phyloP scores from a whole-genome alignment of 768 basidiomycete genomes.

The Lentinula raphanica region DNA sequence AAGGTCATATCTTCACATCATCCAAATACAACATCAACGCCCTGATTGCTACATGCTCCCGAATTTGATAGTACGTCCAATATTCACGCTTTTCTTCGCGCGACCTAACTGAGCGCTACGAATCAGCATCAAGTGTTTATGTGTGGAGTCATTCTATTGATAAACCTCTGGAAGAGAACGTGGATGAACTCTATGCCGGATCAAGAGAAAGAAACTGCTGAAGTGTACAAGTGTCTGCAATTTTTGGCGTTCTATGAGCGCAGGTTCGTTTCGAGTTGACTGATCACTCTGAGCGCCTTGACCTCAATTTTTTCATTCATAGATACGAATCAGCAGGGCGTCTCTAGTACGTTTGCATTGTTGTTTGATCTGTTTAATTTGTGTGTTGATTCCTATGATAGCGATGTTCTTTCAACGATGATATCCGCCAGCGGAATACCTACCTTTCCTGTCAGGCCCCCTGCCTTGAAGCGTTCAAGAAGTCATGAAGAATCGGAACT shows the following conservation, averaged over 20 bases:
- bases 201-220: constrained; percentile 25
- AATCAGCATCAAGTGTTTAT: constrained; percentile 6
- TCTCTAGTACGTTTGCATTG: not conserved
- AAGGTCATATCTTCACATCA: constrained; percentile 49
- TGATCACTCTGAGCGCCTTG: not conserved
- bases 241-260: constrained; percentile 1
- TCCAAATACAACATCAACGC: constrained; percentile 29
- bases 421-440: not conserved
- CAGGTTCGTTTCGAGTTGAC: not conserved
- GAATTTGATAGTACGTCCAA: not conserved
- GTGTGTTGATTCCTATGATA: not conserved
- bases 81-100: not conserved
- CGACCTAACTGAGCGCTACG: constrained; percentile 5
- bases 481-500: not conserved
- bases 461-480: not conserved
- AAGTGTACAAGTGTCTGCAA: constrained; percentile 35
- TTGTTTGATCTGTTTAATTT: not conserved
- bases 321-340: constrained; percentile 1
- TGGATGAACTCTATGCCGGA: constrained; percentile 21
- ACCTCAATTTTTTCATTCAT: not conserved
- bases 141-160: constrained; percentile 30
- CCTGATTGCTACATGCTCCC: not conserved
- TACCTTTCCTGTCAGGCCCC: not conserved
- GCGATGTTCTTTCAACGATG: constrained; percentile 1
- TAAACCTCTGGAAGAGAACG: constrained; percentile 37